Conservation (phyloP, 2,329 filamentous ascomycete genomes). For the Pseudophaeomoniella oleicola region DNA sequence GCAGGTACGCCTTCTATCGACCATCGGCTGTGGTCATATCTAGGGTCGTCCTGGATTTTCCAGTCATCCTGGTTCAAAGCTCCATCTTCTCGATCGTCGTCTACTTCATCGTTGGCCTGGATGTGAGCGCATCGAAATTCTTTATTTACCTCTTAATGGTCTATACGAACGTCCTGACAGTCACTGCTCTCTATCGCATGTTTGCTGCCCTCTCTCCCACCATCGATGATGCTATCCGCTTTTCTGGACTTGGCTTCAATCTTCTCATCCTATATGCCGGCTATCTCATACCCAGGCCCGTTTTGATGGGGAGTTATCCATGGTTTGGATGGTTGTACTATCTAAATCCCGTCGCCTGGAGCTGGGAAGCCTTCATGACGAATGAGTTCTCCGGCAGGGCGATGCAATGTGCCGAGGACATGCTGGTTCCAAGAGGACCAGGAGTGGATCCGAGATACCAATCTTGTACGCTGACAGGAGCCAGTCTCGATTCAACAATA, state of each 20-base stretch:
- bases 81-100: slow-evolving; percentile 47
- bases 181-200: slow-evolving; percentile 52
- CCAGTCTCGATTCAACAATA: slow-evolving; percentile 31
- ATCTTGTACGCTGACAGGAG: slow-evolving; percentile 49
- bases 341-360: slow-evolving; percentile 40
- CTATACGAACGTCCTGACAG: slow-evolving; percentile 45
- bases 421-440: slow-evolving; percentile 47
- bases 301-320: slow-evolving; percentile 42
- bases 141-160: slow-evolving; percentile 53
- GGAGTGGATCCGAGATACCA: slow-evolving; percentile 40
- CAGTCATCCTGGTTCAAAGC: slow-evolving; percentile 43
- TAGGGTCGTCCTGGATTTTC: slow-evolving; percentile 48
- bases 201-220: slow-evolving; percentile 49
- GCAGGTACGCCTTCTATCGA: slow-evolving; percentile 56
- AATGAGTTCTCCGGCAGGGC: slow-evolving; percentile 48
- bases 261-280: slow-evolving; percentile 49
- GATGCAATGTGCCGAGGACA: slow-evolving; percentile 44
- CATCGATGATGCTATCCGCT: slow-evolving; percentile 52
- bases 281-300: slow-evolving; percentile 53
- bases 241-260: slow-evolving; percentile 48
- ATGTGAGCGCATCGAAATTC: slow-evolving; percentile 46
- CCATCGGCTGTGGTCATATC: slow-evolving; percentile 50
- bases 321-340: slow-evolving; percentile 54
- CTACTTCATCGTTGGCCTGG: slow-evolving; percentile 50
- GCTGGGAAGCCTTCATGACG: slow-evolving; percentile 51